A percentile compares a stretch with the other conserved stretches of the same genome.
phyloP scores from a whole-genome alignment of 164 flowering plant species.

The Echeveria elegans region DNA sequence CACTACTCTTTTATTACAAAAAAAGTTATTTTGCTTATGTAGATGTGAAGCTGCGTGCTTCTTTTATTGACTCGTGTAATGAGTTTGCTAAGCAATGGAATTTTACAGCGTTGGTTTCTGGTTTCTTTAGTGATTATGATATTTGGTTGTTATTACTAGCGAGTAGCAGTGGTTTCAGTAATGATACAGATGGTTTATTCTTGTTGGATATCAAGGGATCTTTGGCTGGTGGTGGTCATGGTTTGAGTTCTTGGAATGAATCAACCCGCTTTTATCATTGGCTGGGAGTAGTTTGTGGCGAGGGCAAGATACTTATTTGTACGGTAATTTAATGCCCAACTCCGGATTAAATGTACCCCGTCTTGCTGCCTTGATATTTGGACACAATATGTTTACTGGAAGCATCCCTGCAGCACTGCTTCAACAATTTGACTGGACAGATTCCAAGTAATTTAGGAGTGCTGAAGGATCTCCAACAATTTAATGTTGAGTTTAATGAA shows the following conservation, averaged over 20 bases:
- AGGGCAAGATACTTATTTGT: conserved; percentile 3
- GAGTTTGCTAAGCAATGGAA: not conserved
- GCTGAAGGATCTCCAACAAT: conserved; percentile 5
- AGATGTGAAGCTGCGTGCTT: no score
- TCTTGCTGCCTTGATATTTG: not conserved
- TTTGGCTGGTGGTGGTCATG: not conserved
- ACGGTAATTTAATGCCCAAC: conserved; percentile 3
- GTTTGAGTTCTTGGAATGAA: conserved; percentile 13
- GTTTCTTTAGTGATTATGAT: not conserved
- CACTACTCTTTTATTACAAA: no score
- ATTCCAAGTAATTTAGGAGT: conserved; percentile 12
- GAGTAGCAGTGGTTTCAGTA: no score
- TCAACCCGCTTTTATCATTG: conserved; percentile 10
- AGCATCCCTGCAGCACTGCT: conserved; percentile 13
- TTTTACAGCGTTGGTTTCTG: not conserved
- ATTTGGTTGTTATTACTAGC: not conserved
- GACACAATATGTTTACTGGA: conserved; percentile 11
- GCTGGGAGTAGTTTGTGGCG: conserved; percentile 13
- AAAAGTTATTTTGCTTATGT: not conserved
- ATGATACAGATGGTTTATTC: conserved; percentile 8
- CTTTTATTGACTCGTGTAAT: not conserved
- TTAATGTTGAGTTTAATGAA: conserved; percentile 5
- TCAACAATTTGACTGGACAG: conserved; percentile 8
- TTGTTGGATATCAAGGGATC: conserved; percentile 3
- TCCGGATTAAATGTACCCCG: conserved; percentile 12